A percentile compares a stretch with the other conserved stretches of the same genome.
These are phyloP conservation scores for Mycena filopes DNA, from an alignment of 768 basidiomycete genomes.

Conservation along the genomic window DNA sequence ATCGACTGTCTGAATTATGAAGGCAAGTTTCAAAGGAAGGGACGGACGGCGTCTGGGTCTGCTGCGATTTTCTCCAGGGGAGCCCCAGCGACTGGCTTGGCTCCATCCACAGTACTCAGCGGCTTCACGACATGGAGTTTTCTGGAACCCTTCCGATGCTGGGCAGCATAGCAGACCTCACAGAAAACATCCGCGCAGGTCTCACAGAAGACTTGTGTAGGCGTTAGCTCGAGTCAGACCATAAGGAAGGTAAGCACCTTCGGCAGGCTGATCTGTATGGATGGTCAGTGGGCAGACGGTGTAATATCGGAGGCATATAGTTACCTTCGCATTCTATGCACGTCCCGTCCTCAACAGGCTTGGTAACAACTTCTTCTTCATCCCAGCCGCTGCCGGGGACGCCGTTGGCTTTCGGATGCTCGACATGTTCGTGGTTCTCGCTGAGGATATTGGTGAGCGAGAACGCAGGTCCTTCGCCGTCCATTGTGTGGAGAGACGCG, in stretches of 20 bases:
- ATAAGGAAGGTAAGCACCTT: conserved; percentile 35
- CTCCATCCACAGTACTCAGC: conserved; percentile 45
- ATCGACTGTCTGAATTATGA: conserved; percentile 2
- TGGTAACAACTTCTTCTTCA: conserved; percentile 62
- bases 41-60: conserved; percentile 48
- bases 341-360: conserved; percentile 66
- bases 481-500: conserved; percentile 12
- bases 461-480: conserved; percentile 48
- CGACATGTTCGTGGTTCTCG: conserved; percentile 69
- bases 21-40: not conserved
- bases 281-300: conserved; percentile 1
- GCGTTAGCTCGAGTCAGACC: too few relatives aligned
- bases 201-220: conserved; percentile 63
- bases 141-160: conserved; percentile 84
- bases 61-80: conserved; percentile 22
- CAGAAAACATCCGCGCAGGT: conserved; percentile 80
- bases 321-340: conserved; percentile 91
- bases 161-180: conserved; percentile 87
- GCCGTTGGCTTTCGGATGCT: conserved; percentile 59
- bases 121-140: conserved; percentile 69
- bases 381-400: conserved; percentile 69
- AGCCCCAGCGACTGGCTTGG: conserved; percentile 33
- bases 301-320: conserved; percentile 23
- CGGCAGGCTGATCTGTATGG: conserved; percentile 81
- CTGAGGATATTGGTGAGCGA: conserved; percentile 79